These are phyloP conservation scores for Boletales sp. DNA, from an alignment of 768 basidiomycete genomes.

Conservation along the genomic window DNA sequence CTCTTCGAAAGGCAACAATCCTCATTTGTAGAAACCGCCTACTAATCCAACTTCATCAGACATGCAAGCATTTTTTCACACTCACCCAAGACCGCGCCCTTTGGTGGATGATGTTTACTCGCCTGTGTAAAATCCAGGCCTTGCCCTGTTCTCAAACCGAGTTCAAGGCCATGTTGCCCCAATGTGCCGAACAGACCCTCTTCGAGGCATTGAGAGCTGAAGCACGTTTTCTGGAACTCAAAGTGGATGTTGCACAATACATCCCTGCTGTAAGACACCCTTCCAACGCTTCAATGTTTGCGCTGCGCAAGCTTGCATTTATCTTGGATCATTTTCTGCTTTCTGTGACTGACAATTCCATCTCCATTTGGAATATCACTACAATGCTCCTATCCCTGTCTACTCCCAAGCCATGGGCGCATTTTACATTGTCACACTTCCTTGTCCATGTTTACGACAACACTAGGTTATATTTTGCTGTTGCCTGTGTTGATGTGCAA, in stretches of 20 bases:
- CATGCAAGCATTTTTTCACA: conserved; percentile 18
- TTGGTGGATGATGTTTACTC: conserved; percentile 17
- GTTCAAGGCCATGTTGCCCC: conserved; percentile 4
- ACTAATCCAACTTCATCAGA: conserved; percentile 11
- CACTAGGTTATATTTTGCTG: conserved; percentile 17
- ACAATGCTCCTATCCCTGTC: neutral
- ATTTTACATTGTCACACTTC: conserved; percentile 5
- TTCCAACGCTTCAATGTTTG: neutral
- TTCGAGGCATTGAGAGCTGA: conserved; percentile 12
- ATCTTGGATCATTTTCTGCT: conserved; percentile 21
- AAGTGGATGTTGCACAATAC: neutral
- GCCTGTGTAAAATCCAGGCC: conserved; percentile 10
- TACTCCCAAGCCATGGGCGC: conserved; percentile 7
- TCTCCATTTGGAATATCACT: conserved; percentile 16
- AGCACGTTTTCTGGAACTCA: conserved; percentile 12
- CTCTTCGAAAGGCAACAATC: conserved; percentile 13
- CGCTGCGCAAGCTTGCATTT: conserved; percentile 13
- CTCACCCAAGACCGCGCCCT: conserved; percentile 16
- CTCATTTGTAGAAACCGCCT: neutral
- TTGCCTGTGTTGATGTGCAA: neutral
- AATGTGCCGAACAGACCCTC: conserved; percentile 14
- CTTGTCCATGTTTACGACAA: conserved; percentile 1
- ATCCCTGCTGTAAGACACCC: no score
- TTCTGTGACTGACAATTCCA: conserved; percentile 5
- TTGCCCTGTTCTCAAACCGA: conserved; percentile 14